phyloP scores from a whole-genome alignment of 768 basidiomycete genomes.

The Trichaptum fuscoviolaceum region DNA sequence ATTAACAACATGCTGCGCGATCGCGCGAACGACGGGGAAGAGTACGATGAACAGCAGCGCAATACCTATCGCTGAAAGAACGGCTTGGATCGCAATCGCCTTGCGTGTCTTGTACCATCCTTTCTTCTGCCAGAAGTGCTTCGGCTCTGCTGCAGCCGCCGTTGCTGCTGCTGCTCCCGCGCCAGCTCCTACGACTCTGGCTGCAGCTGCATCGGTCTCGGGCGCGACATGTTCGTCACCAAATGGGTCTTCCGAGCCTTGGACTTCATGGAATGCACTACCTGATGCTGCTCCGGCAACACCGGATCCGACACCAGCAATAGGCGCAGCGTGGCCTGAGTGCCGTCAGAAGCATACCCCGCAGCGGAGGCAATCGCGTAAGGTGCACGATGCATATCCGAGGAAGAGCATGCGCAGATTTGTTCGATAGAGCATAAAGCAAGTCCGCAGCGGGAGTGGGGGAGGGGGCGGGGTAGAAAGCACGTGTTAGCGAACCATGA shows the following conservation, averaged over 20 bases:
- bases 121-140: slow-evolving; percentile 6
- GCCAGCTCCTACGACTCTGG: background rate
- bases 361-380: background rate
- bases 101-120: slow-evolving; percentile 59
- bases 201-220: slow-evolving; percentile 15
- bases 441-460: background rate
- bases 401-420: background rate
- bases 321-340: background rate
- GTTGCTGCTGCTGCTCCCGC: slow-evolving; percentile 5
- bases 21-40: slow-evolving; percentile 63
- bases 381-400: background rate
- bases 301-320: background rate
- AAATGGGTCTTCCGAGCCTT: slow-evolving; percentile 2
- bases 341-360: background rate
- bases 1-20: slow-evolving; percentile 61
- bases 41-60: slow-evolving; percentile 61
- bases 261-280: slow-evolving; percentile 1
- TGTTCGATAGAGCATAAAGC: background rate
- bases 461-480: background rate
- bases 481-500: background rate
- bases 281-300: background rate
- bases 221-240: slow-evolving; percentile 5
- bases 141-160: slow-evolving; percentile 8
- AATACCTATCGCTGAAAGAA: slow-evolving; percentile 49
- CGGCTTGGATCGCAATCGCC: slow-evolving; percentile 56